Percentiles rank a stretch among this genome's conserved stretches.
Evolutionary conservation across 345 rosid genomes (phyloP).

Genomic region (Boechera retrofracta): DNA sequence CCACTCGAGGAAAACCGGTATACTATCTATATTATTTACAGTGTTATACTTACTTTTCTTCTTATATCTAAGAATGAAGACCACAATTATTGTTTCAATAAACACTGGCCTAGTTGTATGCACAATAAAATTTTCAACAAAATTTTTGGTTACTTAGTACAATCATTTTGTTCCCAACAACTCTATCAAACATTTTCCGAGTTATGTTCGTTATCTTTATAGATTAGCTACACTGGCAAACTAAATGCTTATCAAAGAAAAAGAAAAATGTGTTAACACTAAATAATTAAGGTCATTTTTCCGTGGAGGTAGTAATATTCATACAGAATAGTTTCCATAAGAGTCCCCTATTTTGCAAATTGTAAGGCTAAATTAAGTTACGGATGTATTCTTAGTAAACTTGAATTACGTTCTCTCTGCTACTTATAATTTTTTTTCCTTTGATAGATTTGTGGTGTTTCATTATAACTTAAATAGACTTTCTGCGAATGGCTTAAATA

Average conservation of each 20-base stretch:
- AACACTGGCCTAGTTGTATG: conserved; percentile 14
- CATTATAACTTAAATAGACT: conserved; percentile 5
- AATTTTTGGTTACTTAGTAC: not conserved
- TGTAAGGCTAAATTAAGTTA: conserved; percentile 3
- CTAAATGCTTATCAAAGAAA: not conserved
- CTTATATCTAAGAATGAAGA: conserved; percentile 12
- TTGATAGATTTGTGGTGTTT: conserved; percentile 16
- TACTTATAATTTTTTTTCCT: not conserved
- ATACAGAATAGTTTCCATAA: not conserved
- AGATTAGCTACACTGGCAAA: conserved; percentile 17
- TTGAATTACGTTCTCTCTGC: conserved; percentile 12
- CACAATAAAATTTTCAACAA: not conserved
- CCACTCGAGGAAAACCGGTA: conserved; percentile 98
- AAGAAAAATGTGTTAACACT: not conserved
- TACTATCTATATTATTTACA: conserved; percentile 26
- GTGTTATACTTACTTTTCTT: conserved; percentile 13
- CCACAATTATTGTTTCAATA: not conserved
- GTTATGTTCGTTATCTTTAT: conserved; percentile 19
- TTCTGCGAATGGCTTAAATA: conserved; percentile 12
- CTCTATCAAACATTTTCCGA: not conserved
- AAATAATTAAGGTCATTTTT: conserved; percentile 2
- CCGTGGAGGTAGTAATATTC: conserved; percentile 10
- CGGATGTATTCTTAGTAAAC: conserved; percentile 16
- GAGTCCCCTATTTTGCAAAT: conserved; percentile 2
- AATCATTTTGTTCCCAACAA: conserved; percentile 4